Evolutionary conservation across 2,329 filamentous ascomycete species (phyloP).

Genomic region (Aspergillus sp.): DNA sequence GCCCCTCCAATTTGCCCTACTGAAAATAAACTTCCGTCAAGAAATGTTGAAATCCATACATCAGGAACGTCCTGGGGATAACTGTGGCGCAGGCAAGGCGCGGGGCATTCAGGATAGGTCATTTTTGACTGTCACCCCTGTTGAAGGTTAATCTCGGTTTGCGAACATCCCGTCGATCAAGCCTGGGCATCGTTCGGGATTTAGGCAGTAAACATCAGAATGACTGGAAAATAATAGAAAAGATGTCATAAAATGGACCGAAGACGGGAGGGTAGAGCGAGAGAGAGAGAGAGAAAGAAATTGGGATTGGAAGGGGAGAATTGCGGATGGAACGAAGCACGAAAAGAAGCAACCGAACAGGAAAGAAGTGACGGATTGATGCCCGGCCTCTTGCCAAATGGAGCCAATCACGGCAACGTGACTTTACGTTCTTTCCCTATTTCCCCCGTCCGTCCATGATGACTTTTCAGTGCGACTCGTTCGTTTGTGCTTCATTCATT

Average conservation of each 20-base stretch:
- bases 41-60: not conserved
- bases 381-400: not conserved
- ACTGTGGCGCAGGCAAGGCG: slow-evolving; percentile 1
- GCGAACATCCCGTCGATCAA: not conserved
- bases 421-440: not conserved
- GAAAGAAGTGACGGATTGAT: not conserved
- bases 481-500: not conserved
- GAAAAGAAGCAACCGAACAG: not conserved
- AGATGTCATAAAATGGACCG: not conserved
- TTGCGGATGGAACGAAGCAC: not conserved
- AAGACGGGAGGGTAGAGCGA: not conserved
- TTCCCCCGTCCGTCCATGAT: too few species aligned
- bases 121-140: not conserved
- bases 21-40: not conserved
- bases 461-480: not conserved
- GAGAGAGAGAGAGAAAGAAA: too few species aligned
- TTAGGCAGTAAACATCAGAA: not conserved
- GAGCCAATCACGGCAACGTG: slow-evolving; percentile 8
- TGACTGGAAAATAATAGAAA: not conserved
- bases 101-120: not conserved
- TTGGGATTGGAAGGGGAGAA: not conserved
- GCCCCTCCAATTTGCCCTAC: not conserved
- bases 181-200: not conserved
- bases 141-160: not conserved
- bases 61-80: slow-evolving; percentile 6